Base-by-base conservation (phyloP, 108 stramenopile genomes). In the Skeletonema grethae region DNA sequence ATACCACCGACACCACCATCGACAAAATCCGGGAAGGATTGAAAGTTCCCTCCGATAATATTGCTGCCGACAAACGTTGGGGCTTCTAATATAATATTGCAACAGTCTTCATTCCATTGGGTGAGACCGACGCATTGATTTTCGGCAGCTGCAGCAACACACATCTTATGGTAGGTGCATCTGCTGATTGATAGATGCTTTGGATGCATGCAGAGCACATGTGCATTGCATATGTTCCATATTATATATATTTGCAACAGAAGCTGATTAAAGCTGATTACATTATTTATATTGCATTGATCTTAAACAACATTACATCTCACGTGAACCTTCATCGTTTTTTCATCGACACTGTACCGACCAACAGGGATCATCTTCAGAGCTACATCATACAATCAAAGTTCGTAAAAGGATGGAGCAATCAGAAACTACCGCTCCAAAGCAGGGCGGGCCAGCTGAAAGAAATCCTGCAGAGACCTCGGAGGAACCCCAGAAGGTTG, bases 371-470 rank as follows among this genome's bases (percentile, higher is more conserved):
- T 43, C 20, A 24, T 53, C 22, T 24, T 53, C 50, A 2, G 50
- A 53, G 22, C 22, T 22, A 22, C 50, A 53, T 9, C 16, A 15
- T 53, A 53, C 50, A 5, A 53, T 53, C 50, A 53, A 22, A n/a
- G 50, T 53, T 53, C 15, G 50, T 4, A 53, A 53, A 53, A 53
- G 50, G 50, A 53, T 53, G 50, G 50, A 53, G 8, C 50, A 53
- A 22, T 22, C 50, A 20, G 50, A 53, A 22, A 24, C 50, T 22
- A 53, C 7, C 50, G 50, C 50, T 53, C 50, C 50, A 9, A 24
- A 53, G 16, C 15, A 16, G 50, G 50, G 50, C 3, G 50, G 3
- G 4, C 20, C 50, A 53, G 50, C 50, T 5, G 50, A 53, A 5
- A 53, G 50, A 53, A 53, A 53, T 53, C 50, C 50, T 9, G 22